A percentile compares a stretch with the other conserved stretches of the same genome.
phyloP scores from a whole-genome alignment of 176 grass and related monocot genomes.

The Lolium multiflorum region DNA sequence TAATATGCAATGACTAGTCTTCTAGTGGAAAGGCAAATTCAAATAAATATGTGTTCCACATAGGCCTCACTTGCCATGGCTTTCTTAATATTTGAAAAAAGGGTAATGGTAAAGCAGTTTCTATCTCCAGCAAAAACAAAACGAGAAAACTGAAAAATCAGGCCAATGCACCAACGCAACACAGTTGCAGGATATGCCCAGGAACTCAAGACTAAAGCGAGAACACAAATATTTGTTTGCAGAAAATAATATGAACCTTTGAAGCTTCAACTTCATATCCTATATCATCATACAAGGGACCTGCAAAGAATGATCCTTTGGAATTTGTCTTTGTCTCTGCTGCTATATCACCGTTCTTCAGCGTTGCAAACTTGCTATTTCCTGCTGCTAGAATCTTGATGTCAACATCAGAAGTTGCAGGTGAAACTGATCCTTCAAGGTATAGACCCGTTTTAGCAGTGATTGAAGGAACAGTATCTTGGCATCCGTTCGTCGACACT shows the following conservation, averaged over 20 bases:
- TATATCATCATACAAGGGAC: slow-evolving; percentile 90
- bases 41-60: slow-evolving; percentile 16
- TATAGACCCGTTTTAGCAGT: slow-evolving; percentile 81
- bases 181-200: slow-evolving; percentile 24
- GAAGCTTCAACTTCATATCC: slow-evolving; percentile 83
- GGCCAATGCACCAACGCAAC: background rate
- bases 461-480: slow-evolving; percentile 68
- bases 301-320: slow-evolving; percentile 78
- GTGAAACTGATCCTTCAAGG: slow-evolving; percentile 85
- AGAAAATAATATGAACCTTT: slow-evolving; percentile 62
- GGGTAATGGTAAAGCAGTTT: background rate
- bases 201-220: slow-evolving; percentile 3
- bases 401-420: slow-evolving; percentile 74
- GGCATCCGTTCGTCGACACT: slow-evolving; percentile 74
- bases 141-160: slow-evolving; percentile 8
- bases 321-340: slow-evolving; percentile 76
- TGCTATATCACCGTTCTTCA: slow-evolving; percentile 83
- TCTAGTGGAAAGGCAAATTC: slow-evolving; percentile 9
- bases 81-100: background rate
- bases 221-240: slow-evolving; percentile 22
- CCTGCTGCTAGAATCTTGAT: slow-evolving; percentile 74
- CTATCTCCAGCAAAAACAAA: background rate
- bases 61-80: slow-evolving; percentile 1
- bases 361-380: slow-evolving; percentile 62
- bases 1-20: slow-evolving; percentile 25